These are phyloP conservation scores for Exophiala sp. DNA, from an alignment of 2,329 filamentous ascomycete species.

Conservation along the genomic window DNA sequence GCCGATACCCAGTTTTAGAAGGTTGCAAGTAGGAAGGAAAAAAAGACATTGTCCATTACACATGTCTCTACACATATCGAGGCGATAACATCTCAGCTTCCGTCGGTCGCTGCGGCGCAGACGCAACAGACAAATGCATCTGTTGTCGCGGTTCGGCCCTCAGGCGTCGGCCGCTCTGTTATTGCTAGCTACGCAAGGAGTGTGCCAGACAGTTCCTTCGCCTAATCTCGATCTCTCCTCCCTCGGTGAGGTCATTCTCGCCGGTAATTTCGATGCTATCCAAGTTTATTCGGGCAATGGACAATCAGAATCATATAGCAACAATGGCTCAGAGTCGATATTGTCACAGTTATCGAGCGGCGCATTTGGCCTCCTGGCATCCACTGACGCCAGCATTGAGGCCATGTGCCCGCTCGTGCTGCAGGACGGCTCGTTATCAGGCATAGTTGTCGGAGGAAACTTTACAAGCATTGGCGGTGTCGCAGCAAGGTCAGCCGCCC, in stretches of 20 bases:
- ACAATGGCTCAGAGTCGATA: conserved; percentile 77
- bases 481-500: conserved; percentile 72
- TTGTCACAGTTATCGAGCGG: conserved; percentile 82
- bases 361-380: conserved; percentile 68
- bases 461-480: conserved; percentile 84
- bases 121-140: conserved; percentile 23
- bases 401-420: conserved; percentile 79
- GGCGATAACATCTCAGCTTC: conserved; percentile 17
- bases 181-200: conserved; percentile 16
- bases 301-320: conserved; percentile 66
- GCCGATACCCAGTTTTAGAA: conserved; percentile 18
- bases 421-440: conserved; percentile 63
- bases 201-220: conserved; percentile 51
- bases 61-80: conserved; percentile 20
- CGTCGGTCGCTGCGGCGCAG: conserved; percentile 24
- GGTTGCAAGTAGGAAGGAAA: background rate
- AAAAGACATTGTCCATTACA: conserved; percentile 4
- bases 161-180: conserved; percentile 16
- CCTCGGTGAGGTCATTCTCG: conserved; percentile 78
- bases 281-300: conserved; percentile 83
- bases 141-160: conserved; percentile 23
- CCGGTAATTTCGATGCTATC: conserved; percentile 85
- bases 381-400: conserved; percentile 78
- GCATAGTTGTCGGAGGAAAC: conserved; percentile 85
- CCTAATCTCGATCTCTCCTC: conserved; percentile 73